Conservation (phyloP, 768 basidiomycete species). For the Boletus reticuloceps region DNA sequence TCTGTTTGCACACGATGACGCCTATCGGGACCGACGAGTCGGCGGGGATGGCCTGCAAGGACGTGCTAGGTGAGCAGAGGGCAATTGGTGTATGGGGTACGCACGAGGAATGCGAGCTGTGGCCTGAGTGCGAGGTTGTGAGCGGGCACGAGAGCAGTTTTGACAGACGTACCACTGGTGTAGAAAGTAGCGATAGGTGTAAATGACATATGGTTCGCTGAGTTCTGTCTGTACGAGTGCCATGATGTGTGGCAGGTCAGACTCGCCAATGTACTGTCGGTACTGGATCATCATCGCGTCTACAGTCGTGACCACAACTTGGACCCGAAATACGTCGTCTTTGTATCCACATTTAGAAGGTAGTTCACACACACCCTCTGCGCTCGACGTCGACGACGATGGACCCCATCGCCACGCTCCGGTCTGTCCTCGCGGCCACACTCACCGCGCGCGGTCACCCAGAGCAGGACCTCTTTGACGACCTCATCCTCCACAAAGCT, state of each 20-base stretch:
- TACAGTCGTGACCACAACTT: conserved; percentile 19
- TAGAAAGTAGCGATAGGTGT: conserved; percentile 96
- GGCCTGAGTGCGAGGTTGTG: conserved; percentile 53
- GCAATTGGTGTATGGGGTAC: neutral
- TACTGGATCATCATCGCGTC: conserved; percentile 43
- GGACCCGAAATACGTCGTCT: neutral
- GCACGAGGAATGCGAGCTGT: conserved; percentile 79
- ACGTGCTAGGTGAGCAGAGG: neutral
- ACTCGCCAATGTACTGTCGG: conserved; percentile 72
- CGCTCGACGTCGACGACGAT: conserved; percentile 20
- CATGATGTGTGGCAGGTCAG: conserved; percentile 82
- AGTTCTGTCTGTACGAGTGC: conserved; percentile 86
- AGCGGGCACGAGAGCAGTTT: neutral
- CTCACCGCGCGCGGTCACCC: conserved; percentile 48
- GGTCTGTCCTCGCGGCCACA: conserved; percentile 48
- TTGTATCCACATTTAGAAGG: neutral
- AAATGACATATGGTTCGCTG: conserved; percentile 94
- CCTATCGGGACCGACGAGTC: conserved; percentile 64
- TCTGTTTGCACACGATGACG: conserved; percentile 97
- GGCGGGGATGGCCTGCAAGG: conserved; percentile 25
- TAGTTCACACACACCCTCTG: neutral
- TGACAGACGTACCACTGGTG: conserved; percentile 77
- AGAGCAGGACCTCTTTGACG: conserved; percentile 76
- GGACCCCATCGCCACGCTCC: conserved; percentile 59
- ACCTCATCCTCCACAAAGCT: conserved; percentile 64